phyloP scores from a whole-genome alignment of 2,329 filamentous ascomycete genomes.

The Alternaria consortialis region DNA sequence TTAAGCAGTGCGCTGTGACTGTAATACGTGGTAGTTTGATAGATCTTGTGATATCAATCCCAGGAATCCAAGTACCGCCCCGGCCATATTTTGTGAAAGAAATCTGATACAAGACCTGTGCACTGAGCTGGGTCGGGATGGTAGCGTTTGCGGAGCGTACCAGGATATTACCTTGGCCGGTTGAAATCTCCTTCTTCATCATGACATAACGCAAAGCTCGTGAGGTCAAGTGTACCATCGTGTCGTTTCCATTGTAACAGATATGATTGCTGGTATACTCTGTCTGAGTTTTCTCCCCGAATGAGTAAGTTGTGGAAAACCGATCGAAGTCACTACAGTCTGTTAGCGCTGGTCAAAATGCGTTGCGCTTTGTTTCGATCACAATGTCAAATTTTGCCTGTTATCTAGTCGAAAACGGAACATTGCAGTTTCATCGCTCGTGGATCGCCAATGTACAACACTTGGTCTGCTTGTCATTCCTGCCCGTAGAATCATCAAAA shows the following conservation, averaged over 20 bases:
- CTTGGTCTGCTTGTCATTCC: neutral
- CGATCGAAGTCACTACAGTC: neutral
- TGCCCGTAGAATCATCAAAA: constrained; percentile 17
- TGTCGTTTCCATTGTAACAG: neutral
- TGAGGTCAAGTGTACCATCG: neutral
- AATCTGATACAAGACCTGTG: neutral
- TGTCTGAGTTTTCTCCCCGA: neutral
- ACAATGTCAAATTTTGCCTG: neutral
- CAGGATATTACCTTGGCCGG: neutral
- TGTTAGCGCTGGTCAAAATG: neutral
- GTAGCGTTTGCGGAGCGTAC: neutral
- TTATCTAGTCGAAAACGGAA: neutral
- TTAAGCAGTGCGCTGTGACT: neutral
- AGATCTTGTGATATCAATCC: neutral
- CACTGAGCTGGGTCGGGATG: neutral
- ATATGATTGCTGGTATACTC: neutral
- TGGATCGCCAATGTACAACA: neutral
- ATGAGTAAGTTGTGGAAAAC: neutral
- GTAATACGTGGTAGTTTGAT: neutral
- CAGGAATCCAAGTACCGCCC: neutral
- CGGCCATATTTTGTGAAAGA: neutral
- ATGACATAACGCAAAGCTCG: neutral
- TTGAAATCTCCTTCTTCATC: neutral
- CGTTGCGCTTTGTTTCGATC: neutral
- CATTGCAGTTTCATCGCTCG: accelerated